Evolutionary conservation across 1,284 basidiomycete genomes (phyloP), one percentile per base, ranked within the genome.

Genomic region (Sanguinoderma infundibulare): DNA sequence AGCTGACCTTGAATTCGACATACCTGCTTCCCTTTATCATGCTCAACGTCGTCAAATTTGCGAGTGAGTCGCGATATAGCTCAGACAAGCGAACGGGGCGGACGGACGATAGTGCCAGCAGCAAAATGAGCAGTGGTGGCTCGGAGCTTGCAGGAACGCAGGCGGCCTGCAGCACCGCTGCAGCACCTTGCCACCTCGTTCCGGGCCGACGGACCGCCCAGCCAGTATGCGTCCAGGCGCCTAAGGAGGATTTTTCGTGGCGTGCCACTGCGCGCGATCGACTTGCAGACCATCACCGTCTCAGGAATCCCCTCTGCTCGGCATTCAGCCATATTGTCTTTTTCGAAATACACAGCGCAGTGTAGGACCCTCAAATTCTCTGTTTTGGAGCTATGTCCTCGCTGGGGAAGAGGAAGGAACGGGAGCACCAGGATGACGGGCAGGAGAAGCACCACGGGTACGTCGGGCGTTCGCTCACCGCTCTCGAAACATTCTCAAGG

Each of bases 401-500:
- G 1, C 72, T 86, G 2, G 85, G 84, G 24, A 86, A 87, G 69
- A 77, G 84, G 53, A 87, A 86, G 66, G 78, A 79, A 47, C 74
- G 81, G 60, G 82, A 82, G 17, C 75, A 76, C 14, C 52, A 57
- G 22, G 77, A 78, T 10, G 63, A 64, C 24, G 46, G 44, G 12
- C 53, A 78, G 17, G 58, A 64, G 26, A 54, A 56, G 14, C 49
- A 57, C 53, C 79, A 81, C 68, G 80, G 81, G 81, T 81, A 47
- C 56, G 75, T 67, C 4, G 4, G 42, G 28, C n/a, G 5, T 30
- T 12, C 9, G 14, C 24, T 36, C 28, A 4, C 20, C 2, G 5
- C 24, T 42, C 22, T 10, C 24, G 14, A n/a, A 17, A 12, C 3
- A 17, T 28, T n/a, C 51, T 60, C n/a, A 57, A 22, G 5, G 12